phyloP scores from a whole-genome alignment of 2,329 filamentous ascomycete genomes.

The Colletotrichum filicis region DNA sequence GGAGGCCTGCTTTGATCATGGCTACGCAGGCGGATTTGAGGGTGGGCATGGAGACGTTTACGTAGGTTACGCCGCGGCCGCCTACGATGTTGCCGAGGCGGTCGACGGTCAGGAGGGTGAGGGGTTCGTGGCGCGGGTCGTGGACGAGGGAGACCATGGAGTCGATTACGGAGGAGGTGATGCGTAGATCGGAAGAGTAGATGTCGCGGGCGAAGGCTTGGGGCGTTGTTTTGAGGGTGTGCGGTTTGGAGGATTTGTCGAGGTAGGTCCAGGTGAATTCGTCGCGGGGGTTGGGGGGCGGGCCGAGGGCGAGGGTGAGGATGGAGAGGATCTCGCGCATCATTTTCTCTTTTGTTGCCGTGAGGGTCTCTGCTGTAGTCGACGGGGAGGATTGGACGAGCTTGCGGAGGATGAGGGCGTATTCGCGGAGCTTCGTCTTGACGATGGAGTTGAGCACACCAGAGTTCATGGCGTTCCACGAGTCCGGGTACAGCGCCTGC shows the following conservation, averaged over 20 bases:
- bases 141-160: constrained; percentile 85
- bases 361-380: constrained; percentile 50
- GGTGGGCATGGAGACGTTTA: constrained; percentile 80
- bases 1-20: constrained; percentile 82
- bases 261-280: constrained; percentile 85
- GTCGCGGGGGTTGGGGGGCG: constrained; percentile 75
- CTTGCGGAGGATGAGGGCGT: constrained; percentile 77
- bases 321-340: constrained; percentile 83
- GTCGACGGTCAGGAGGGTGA: constrained; percentile 79
- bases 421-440: constrained; percentile 88
- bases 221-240: constrained; percentile 73
- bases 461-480: constrained; percentile 80
- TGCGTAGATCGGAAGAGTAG: constrained; percentile 66
- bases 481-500: constrained; percentile 83
- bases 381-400: constrained; percentile 53
- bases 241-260: constrained; percentile 74
- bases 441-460: constrained; percentile 77
- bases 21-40: constrained; percentile 80
- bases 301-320: constrained; percentile 84
- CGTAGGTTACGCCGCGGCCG: constrained; percentile 79
- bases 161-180: constrained; percentile 70
- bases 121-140: constrained; percentile 82
- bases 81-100: constrained; percentile 85
- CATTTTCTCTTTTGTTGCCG: constrained; percentile 75
- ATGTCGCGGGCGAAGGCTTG: constrained; percentile 78